A percentile compares a stretch with the other conserved stretches of the same genome.
These are phyloP conservation scores for Bipolaris oryzae DNA, from an alignment of 2,329 filamentous ascomycete species.

Conservation along the genomic window DNA sequence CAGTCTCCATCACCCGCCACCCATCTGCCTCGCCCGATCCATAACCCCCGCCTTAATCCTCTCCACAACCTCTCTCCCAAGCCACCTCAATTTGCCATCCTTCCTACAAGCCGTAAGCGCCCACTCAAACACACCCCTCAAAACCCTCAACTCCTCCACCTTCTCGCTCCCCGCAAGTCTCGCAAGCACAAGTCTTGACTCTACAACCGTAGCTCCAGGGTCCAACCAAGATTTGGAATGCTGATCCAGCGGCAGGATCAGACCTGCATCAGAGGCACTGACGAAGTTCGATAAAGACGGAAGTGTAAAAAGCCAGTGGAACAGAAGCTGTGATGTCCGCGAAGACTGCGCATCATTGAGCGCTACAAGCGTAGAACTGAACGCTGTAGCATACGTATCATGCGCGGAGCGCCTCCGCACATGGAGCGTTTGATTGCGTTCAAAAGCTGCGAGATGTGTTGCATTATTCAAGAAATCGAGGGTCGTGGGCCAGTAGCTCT, in stretches of 20 bases:
- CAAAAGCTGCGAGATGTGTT: slow-evolving; percentile 68
- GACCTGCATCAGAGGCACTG: slow-evolving; percentile 64
- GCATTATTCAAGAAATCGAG: slow-evolving; percentile 73
- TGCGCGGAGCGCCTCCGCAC: slow-evolving; percentile 68
- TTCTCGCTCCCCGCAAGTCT: slow-evolving; percentile 55
- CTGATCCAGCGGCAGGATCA: slow-evolving; percentile 49
- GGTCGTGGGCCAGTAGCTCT: slow-evolving; percentile 80
- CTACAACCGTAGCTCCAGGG: slow-evolving; percentile 67
- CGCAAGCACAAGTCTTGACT: slow-evolving; percentile 70
- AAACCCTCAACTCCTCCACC: slow-evolving; percentile 59
- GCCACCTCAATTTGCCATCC: slow-evolving; percentile 56
- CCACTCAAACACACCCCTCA: slow-evolving; percentile 70
- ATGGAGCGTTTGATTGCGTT: slow-evolving; percentile 72
- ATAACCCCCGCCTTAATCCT: slow-evolving; percentile 59
- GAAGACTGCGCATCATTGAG: slow-evolving; percentile 65
- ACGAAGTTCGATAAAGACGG: slow-evolving; percentile 55
- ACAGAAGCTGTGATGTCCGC: slow-evolving; percentile 53
- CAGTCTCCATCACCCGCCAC: not conserved
- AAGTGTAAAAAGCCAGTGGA: slow-evolving; percentile 77
- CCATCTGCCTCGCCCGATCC: slow-evolving; percentile 43
- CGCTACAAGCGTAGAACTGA: slow-evolving; percentile 75
- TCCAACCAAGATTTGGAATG: slow-evolving; percentile 58
- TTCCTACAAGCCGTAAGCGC: slow-evolving; percentile 54
- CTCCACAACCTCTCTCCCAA: slow-evolving; percentile 63
- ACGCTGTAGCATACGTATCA: slow-evolving; percentile 67